phyloP scores from a whole-genome alignment of 345 rosid species.

The Eucalyptus urophylla region DNA sequence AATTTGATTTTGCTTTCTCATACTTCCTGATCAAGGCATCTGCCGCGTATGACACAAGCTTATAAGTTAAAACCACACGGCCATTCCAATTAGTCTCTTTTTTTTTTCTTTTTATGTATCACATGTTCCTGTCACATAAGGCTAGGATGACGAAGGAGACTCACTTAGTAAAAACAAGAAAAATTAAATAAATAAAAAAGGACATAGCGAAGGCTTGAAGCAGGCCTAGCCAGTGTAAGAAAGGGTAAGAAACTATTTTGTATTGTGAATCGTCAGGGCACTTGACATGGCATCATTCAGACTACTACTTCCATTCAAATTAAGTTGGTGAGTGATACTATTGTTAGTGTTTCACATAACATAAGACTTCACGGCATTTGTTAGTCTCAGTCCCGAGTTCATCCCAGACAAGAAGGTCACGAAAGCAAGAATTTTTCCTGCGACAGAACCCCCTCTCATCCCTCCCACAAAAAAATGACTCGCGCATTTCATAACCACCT shows the following conservation, averaged over 20 bases:
- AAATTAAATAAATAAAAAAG: neutral
- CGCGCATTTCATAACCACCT: neutral
- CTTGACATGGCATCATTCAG: neutral
- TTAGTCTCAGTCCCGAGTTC: neutral
- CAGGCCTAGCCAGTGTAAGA: neutral
- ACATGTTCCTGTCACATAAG: neutral
- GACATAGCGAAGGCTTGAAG: neutral
- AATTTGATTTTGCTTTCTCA: slow-evolving; percentile 27
- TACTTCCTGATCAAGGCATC: slow-evolving; percentile 21
- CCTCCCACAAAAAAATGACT: neutral
- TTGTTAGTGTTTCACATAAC: neutral
- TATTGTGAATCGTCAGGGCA: neutral
- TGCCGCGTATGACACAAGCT: slow-evolving; percentile 1
- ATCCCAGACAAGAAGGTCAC: neutral
- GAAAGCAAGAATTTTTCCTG: neutral
- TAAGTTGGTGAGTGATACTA: neutral
- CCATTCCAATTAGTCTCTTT: neutral
- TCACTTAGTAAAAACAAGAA: neutral
- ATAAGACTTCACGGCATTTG: neutral
- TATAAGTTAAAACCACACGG: neutral
- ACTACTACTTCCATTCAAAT: neutral
- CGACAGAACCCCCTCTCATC: neutral
- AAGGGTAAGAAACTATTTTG: neutral
- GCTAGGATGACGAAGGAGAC: neutral
- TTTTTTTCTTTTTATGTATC: too few relatives aligned